A percentile compares a stretch with the other conserved stretches of the same genome.
Conservation (phyloP, 495 filamentous ascomycete genomes). For the Clohesyomyces aquaticus region DNA sequence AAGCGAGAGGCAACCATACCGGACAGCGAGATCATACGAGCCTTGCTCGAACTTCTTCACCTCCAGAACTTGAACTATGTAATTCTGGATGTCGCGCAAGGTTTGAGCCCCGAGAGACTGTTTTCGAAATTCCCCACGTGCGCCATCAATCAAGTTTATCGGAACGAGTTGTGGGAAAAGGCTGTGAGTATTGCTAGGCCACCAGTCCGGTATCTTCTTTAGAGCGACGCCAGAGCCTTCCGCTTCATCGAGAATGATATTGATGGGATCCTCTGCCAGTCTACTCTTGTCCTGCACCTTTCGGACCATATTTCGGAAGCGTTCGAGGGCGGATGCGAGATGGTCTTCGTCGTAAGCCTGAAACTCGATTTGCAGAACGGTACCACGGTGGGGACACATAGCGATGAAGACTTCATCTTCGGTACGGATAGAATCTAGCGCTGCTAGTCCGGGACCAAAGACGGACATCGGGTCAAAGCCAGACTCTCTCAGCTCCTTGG, state of each 20-base stretch:
- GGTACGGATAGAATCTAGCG: conserved; percentile 53
- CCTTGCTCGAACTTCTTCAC: conserved; percentile 16
- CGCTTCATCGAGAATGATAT: conserved; percentile 21
- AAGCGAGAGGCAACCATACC: conserved; percentile 21
- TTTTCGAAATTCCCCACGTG: conserved; percentile 17
- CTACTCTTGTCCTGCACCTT: conserved; percentile 3
- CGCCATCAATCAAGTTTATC: background rate
- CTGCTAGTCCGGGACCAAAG: conserved; percentile 54
- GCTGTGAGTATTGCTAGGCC: conserved; percentile 1
- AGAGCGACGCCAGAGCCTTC: conserved; percentile 22
- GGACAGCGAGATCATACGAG: conserved; percentile 21
- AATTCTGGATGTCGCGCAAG: conserved; percentile 6
- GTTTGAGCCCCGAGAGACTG: background rate
- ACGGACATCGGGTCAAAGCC: conserved; percentile 45
- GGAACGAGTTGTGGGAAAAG: conserved; percentile 16
- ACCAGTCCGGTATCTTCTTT: conserved; percentile 4
- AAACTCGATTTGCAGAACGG: conserved; percentile 45
- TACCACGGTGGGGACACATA: conserved; percentile 42
- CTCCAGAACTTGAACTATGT: conserved; percentile 3
- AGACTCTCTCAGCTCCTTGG: background rate
- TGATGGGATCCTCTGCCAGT: background rate
- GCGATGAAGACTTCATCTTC: conserved; percentile 45
- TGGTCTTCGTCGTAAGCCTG: background rate
- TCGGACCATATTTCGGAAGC: conserved; percentile 19
- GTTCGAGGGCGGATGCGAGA: conserved; percentile 10